Base-by-base conservation (phyloP, 768 basidiomycete genomes). In the Amanita fuliginea region DNA sequence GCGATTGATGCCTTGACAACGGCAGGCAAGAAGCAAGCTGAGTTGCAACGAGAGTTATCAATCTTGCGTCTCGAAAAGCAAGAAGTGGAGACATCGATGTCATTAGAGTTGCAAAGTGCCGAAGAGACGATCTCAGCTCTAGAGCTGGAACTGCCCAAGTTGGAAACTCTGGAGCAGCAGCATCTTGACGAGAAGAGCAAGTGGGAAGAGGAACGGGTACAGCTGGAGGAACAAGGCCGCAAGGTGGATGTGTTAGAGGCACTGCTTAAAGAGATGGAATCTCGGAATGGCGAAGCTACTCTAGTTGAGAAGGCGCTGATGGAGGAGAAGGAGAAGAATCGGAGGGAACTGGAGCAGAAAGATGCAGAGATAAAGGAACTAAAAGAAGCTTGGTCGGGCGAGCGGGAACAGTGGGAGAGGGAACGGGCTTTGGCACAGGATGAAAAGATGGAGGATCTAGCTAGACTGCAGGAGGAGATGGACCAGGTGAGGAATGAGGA, bases 61-160 rank as follows among this genome's bases (percentile, higher is more conserved):
- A 65, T 80, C 53, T 62, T 85, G 42, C 69, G 66, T 51, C 58
- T 83, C 48, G 87, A 89, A 60, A 88, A 85, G 65, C 74, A 79
- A 43, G 74, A 84, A 55, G 66, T 81, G 11, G 80, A 86, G 60
- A 79, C 79, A 1, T 72, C 73, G 53, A 69, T 83, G 67, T 70
- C 71, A 1, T 69, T 81, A 68, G 85, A 88, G 52, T 63, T 84
- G 34, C 80, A 82, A 59, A 74, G 63, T 41, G 78, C 82, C 0
- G 77, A 85, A 57, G 84, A 85, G 42, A 80, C 75, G 32, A 78
- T 83, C 37, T 63, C 66, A 14, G 70, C 74, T 1, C 57, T 87
- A 46, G 75, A 82, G 61, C 62, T 67, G 48, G 77, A 85, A 47
- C 56, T 81, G 22, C 74, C 71, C 6, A 67, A 69, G 52, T 61